These are phyloP conservation scores for Stentor coeruleus DNA, from an alignment of 73 alveolate species.

Conservation along the genomic window DNA sequence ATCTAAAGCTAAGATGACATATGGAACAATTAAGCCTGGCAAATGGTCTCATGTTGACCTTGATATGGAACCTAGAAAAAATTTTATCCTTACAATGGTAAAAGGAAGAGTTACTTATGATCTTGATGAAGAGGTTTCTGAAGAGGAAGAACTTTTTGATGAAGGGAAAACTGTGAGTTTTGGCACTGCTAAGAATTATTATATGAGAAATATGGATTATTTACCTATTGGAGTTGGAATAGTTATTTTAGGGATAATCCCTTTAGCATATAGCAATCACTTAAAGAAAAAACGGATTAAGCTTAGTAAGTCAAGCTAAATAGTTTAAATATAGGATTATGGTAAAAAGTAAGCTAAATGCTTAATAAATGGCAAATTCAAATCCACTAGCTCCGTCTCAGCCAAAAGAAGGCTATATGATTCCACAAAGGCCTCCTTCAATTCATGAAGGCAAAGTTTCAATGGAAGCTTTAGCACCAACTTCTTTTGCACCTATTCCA, in stretches of 20 bases:
- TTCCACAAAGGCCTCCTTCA: no score
- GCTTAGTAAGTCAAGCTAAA: background rate
- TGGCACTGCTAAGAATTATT: background rate
- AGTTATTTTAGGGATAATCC: background rate
- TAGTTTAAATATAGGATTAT: no score
- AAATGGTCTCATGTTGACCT: background rate
- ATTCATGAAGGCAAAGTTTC: no score
- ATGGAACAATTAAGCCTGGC: slow-evolving; percentile 10
- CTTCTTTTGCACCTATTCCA: no score
- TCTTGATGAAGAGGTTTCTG: background rate
- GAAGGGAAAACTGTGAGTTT: background rate
- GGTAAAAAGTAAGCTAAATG: no score
- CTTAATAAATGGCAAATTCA: no score
- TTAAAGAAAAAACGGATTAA: background rate
- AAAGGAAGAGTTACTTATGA: background rate
- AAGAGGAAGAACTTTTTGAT: background rate
- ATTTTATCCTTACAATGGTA: background rate
- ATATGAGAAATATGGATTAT: background rate
- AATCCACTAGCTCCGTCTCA: no score
- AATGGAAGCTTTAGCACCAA: no score
- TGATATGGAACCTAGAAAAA: slow-evolving; percentile 12
- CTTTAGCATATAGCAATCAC: background rate
- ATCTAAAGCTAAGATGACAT: slow-evolving; percentile 21
- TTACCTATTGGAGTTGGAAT: background rate
- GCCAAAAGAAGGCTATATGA: no score